Evolutionary conservation across 1,139 yeast genomes (phyloP).

Genomic region (Taiozyma onychis): DNA sequence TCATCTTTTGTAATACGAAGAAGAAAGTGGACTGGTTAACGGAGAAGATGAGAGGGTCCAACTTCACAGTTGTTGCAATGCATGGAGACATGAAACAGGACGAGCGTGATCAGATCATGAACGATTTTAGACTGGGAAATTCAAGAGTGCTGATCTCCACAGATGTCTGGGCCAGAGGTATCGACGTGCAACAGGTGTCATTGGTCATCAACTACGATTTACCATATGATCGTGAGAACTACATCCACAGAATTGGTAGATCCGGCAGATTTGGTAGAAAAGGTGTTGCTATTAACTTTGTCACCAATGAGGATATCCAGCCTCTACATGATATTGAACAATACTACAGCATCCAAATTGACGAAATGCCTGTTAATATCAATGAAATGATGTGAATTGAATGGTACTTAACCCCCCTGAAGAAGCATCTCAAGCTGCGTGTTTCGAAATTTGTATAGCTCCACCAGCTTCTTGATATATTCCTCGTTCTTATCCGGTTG

Average conservation of each 20-base stretch:
- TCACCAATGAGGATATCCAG: slow-evolving; percentile 62
- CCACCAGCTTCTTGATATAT: slow-evolving; percentile 26
- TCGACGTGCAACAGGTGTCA: slow-evolving; percentile 96
- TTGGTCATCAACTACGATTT: slow-evolving; percentile 89
- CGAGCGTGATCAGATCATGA: slow-evolving; percentile 85
- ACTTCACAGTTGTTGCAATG: slow-evolving; percentile 89
- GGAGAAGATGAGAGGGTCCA: slow-evolving; percentile 68
- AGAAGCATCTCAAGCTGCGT: slow-evolving; percentile 27
- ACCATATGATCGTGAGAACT: slow-evolving; percentile 81
- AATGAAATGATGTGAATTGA: slow-evolving; percentile 30
- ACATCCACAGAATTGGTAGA: slow-evolving; percentile 90
- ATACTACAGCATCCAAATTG: slow-evolving; percentile 71
- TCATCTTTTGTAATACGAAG: slow-evolving; percentile 90
- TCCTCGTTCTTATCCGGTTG: slow-evolving; percentile 22
- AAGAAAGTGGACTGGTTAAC: slow-evolving; percentile 89
- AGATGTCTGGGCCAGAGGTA: slow-evolving; percentile 97
- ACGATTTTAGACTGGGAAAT: slow-evolving; percentile 71
- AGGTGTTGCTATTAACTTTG: slow-evolving; percentile 89
- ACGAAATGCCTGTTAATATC: slow-evolving; percentile 83
- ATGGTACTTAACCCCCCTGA: background rate
- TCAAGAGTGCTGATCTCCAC: slow-evolving; percentile 88
- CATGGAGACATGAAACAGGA: slow-evolving; percentile 97
- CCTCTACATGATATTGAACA: slow-evolving; percentile 66
- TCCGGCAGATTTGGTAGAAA: slow-evolving; percentile 95
- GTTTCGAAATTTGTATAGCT: slow-evolving; percentile 32